Conservation (phyloP, 202 grass and related monocot species). For the Carex arenaria region DNA sequence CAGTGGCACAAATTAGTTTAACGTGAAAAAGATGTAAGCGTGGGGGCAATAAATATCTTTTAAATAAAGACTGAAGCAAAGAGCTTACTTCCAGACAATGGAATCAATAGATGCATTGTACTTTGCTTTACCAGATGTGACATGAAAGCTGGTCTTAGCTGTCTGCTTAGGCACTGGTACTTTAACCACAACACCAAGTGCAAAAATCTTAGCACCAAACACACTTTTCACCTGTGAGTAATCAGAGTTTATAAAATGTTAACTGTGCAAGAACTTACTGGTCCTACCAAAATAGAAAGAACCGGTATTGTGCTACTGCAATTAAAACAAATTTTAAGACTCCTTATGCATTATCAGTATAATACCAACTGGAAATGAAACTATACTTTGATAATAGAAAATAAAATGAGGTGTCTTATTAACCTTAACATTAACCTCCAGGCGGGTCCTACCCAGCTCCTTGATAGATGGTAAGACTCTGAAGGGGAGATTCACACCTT, state of each 20-base stretch:
- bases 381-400: background rate
- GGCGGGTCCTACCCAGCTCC: slow-evolving; percentile 91
- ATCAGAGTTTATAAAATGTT: slow-evolving; percentile 9
- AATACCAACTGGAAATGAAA: slow-evolving; percentile 3
- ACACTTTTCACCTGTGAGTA: slow-evolving; percentile 86
- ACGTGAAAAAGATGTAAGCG: background rate
- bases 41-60: background rate
- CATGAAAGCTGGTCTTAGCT: slow-evolving; percentile 96
- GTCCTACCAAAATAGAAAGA: background rate
- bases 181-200: slow-evolving; percentile 95
- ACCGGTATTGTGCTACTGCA: background rate
- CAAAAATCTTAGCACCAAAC: slow-evolving; percentile 98
- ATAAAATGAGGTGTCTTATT: slow-evolving; percentile 14
- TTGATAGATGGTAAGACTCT: slow-evolving; percentile 92
- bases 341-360: background rate
- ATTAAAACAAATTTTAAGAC: background rate
- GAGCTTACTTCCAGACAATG: slow-evolving; percentile 94
- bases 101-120: slow-evolving; percentile 98
- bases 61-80: slow-evolving; percentile 11
- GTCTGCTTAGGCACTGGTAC: slow-evolving; percentile 99
- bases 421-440: slow-evolving; percentile 99
- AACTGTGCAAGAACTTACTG: background rate
- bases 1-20: background rate
- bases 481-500: slow-evolving; percentile 98
- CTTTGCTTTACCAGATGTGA: slow-evolving; percentile 97